phyloP scores from a whole-genome alignment of 305 asterid species.

The Fraxinus angustifolia region DNA sequence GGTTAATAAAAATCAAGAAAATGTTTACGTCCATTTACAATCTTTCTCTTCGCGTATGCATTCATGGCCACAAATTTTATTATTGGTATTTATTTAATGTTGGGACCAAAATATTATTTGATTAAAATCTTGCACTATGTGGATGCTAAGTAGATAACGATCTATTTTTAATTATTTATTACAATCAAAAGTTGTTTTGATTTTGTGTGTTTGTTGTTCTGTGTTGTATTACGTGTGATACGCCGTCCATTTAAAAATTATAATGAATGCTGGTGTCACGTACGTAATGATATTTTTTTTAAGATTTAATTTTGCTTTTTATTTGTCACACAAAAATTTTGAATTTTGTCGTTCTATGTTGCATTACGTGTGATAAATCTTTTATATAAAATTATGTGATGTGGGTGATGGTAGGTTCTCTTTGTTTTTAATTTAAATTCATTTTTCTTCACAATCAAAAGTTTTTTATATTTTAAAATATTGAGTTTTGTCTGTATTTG shows the following conservation, averaged over 20 bases:
- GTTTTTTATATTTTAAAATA: neutral
- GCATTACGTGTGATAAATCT: neutral
- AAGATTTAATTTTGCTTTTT: neutral
- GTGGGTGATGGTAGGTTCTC: neutral
- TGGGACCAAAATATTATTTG: conserved; percentile 1
- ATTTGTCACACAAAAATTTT: neutral
- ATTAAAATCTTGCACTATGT: conserved; percentile 5
- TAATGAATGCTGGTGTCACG: neutral
- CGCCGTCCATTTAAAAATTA: neutral
- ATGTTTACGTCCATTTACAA: conserved; percentile 31
- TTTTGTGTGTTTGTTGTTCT: neutral
- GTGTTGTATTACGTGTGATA: neutral
- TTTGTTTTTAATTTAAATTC: neutral
- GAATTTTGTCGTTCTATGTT: neutral
- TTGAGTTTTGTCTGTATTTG: neutral
- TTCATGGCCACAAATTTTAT: conserved; percentile 20
- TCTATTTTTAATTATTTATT: neutral
- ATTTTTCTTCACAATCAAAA: neutral
- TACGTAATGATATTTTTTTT: neutral
- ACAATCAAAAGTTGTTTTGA: neutral
- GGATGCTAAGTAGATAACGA: neutral
- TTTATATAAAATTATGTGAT: neutral
- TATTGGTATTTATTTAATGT: conserved; percentile 15
- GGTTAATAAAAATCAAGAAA: conserved; percentile 17
- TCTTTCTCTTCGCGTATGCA: conserved; percentile 19